Evolutionary conservation across 345 rosid genomes (phyloP), one percentile per base, ranked within the genome.

Genomic region (Eutrema yunnanense): DNA sequence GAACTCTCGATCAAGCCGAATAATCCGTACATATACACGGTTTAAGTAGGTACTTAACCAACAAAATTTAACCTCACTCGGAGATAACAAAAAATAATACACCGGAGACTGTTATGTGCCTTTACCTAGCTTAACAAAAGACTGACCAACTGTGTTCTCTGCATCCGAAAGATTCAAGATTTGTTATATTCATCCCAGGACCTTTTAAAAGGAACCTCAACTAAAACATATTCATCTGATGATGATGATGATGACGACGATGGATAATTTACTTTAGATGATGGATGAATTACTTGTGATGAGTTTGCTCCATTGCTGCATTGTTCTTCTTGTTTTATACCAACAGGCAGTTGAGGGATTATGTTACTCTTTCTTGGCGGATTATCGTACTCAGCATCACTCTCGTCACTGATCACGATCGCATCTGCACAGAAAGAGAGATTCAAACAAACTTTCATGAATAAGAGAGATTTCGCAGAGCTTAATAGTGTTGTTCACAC

Each of bases 331-430:
- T 51, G 57, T 68, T 68, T 75, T 2, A 7, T 2, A 42, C 0
- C 33, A 60, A 33, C 62, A 51, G 38, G 13, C 0, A 14, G 2
- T 26, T 51, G 49, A 59, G 62, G 19, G 40, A 0, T 29, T 14
- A 14, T 29, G 69, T 33, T 61, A 6, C 37, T 60, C 47, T 42
- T 8, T 60, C 34, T 60, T 14, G 50, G 47, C 8, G 29, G 43
- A 52, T 16, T 26, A 4, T 36, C 43, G 27, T 44, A 0, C 51
- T 67, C 73, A 43, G 8, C 69, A 52, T 75, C 69, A 67, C 73
- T 67, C 8, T 27, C 69, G 6, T 61, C 79, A 9, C 43, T 36
- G 40, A 75, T 46, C 43, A 68, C 12, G 44, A 75, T 75, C 29
- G 44, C 16, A 53, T 61, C 79, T 75, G 47, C 73, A 51, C 32